Conservation (phyloP, 805 yeast species). For the Maudiozyma barnettii region DNA sequence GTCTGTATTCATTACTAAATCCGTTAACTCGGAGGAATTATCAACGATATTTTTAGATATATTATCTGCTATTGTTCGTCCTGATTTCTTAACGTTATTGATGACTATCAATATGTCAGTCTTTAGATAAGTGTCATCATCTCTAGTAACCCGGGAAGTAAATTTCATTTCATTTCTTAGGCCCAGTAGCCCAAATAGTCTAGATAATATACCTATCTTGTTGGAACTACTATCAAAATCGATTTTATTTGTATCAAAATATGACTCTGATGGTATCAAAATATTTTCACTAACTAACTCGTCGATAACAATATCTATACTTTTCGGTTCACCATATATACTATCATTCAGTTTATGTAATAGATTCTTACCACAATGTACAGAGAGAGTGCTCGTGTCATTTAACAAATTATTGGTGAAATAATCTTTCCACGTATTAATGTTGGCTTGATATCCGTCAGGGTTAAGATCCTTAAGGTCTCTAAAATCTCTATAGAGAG, state of each 20-base stretch:
- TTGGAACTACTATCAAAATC: not conserved
- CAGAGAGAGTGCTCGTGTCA: slow-evolving; percentile 10
- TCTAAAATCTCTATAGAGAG: slow-evolving; percentile 34
- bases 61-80: slow-evolving; percentile 3
- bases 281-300: slow-evolving; percentile 22
- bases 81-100: slow-evolving; percentile 9
- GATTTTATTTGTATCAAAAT: slow-evolving; percentile 9
- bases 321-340: slow-evolving; percentile 29
- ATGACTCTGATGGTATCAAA: slow-evolving; percentile 22
- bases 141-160: slow-evolving; percentile 15
- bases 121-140: not conserved
- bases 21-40: slow-evolving; percentile 15
- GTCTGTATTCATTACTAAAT: slow-evolving; percentile 13
- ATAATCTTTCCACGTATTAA: slow-evolving; percentile 31
- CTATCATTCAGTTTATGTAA: slow-evolving; percentile 20
- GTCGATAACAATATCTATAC: slow-evolving; percentile 31
- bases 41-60: slow-evolving; percentile 12
- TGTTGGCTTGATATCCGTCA: slow-evolving; percentile 35
- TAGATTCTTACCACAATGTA: slow-evolving; percentile 23
- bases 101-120: slow-evolving; percentile 9
- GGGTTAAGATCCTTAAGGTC: slow-evolving; percentile 30
- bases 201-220: not conserved
- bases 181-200: slow-evolving; percentile 12
- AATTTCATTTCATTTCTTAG: slow-evolving; percentile 1
- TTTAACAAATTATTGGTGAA: slow-evolving; percentile 10